A percentile compares a stretch with the other conserved stretches of the same genome.
Evolutionary conservation across 305 asterid genomes (phyloP).

Genomic region (Fraxinus latifolia): DNA sequence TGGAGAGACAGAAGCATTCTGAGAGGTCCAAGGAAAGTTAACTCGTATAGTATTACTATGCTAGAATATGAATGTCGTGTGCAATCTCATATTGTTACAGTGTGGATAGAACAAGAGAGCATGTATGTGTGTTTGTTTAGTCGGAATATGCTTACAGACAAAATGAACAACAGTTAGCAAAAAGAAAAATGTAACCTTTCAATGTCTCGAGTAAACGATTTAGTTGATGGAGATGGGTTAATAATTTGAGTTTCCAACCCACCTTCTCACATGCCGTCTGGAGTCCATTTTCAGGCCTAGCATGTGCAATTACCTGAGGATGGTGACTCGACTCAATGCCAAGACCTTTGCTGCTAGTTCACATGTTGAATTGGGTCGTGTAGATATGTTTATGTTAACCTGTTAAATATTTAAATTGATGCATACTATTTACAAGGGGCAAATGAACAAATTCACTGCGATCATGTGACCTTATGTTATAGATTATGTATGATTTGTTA

Average conservation of each 20-base stretch:
- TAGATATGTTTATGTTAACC: neutral
- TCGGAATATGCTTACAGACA: neutral
- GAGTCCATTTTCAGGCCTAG: neutral
- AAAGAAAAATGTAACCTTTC: neutral
- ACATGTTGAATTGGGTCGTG: neutral
- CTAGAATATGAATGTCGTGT: neutral
- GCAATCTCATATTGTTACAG: neutral
- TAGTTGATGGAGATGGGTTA: neutral
- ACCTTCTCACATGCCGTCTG: neutral
- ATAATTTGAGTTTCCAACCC: neutral
- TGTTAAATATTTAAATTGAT: neutral
- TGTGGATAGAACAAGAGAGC: neutral
- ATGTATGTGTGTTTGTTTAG: neutral
- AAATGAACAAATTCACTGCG: neutral
- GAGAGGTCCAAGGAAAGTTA: neutral
- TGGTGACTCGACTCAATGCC: neutral
- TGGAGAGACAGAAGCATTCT: neutral
- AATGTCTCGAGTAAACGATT: neutral
- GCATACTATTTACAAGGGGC: neutral
- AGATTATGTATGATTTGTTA: neutral
- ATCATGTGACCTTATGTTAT: neutral
- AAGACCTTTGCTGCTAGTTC: neutral
- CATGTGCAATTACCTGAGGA: neutral
- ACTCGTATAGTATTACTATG: neutral
- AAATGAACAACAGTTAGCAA: neutral